Evolutionary conservation across 257 asterid genomes (phyloP), one percentile per base, ranked within the genome.

Genomic region (Forsythia viridissima): DNA sequence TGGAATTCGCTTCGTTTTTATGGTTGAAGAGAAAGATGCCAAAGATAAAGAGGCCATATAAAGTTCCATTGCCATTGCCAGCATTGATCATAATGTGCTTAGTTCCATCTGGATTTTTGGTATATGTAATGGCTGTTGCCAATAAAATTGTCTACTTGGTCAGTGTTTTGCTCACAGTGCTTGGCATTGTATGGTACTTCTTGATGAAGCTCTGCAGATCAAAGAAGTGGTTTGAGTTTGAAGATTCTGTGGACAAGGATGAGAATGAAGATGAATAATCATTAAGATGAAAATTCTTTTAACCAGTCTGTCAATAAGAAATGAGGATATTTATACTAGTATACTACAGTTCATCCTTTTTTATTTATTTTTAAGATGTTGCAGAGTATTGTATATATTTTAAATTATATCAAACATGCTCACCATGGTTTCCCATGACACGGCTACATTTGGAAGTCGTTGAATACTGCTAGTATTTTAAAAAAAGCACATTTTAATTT

Each of bases 1-100:
- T 92, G 20, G 97, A 92, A 51, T 92, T 92, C 8, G 83, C 88
- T 0, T 86, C 94, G 4, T 89, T 87, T 51, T 9, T 92, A 37
- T 85, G 91, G 91, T 71, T 88, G 80, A 84, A 94, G 81, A 52
- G 75, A 80, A 87, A 81, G 71, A 61, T 72, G 24, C 84, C 93
- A 16, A 59, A 18, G 41, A 46, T 55, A 76, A 77, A 77, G 3
- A 79, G 92, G 79, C 96, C 97, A 0, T 92, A 84, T 15, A 73
- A 72, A 10, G 93, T 92, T 61, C 91, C 91, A 10, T 6, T 89
- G 81, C 70, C 68, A n/a, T 39, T 83, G 57, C 85, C 89, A 0
- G 94, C 78, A 57, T 80, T 89, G 78, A 67, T 87, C 72, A 72
- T 80, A 0, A 89, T 92, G 92, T 91, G 93, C 76, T 69, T 87